Evolutionary conservation across 164 flowering plant genomes (phyloP), one percentile per base, ranked within the genome.

Genomic region (Warburgia ugandensis): DNA sequence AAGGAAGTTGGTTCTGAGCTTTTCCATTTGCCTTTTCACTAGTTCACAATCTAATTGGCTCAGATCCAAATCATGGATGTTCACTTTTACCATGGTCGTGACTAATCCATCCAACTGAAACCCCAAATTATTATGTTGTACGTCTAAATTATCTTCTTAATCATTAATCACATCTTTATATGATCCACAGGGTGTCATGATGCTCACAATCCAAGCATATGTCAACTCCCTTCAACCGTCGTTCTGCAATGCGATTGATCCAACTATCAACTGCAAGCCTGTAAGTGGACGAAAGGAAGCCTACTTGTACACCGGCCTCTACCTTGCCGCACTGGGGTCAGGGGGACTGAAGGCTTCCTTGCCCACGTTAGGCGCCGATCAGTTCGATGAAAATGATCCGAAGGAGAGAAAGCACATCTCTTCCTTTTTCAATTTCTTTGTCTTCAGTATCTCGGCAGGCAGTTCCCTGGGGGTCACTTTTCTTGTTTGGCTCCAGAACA

Each of bases 281-380:
- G 73, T 61, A 1, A 49, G 37, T 7, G 77, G 77, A 1, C 33
- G 38, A 10, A 54, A 66, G 32, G 62, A 61, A 8, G 46, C 53
- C 8, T 41, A 67, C 41, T 36, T 73, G 19, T 73, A 61, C 54
- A 16, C 53, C 0, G 77, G 68, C 13, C 67, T 69, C 13, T 73
- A 73, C 43, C 50, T 67, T 3, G 47, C 55, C 36, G 77, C 77
- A 6, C 43, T 70, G 17, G 77, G 77, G 1, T 61, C 67, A 0
- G 77, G 77, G 1, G 68, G 74, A 25, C 52, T 73, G 3, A 69
- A 70, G 41, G 70, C 70, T 4, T 51, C 64, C 7, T 31, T 69
- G 22, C 64, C 71, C 4, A 28, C 70, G 1, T 58, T 63, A 27
- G 74, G 77, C 4, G 74, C 72, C 6, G 74, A 73, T 30, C 77